Conservation (phyloP, 2,329 filamentous ascomycete species). For the Teratosphaeria zuluensis region DNA sequence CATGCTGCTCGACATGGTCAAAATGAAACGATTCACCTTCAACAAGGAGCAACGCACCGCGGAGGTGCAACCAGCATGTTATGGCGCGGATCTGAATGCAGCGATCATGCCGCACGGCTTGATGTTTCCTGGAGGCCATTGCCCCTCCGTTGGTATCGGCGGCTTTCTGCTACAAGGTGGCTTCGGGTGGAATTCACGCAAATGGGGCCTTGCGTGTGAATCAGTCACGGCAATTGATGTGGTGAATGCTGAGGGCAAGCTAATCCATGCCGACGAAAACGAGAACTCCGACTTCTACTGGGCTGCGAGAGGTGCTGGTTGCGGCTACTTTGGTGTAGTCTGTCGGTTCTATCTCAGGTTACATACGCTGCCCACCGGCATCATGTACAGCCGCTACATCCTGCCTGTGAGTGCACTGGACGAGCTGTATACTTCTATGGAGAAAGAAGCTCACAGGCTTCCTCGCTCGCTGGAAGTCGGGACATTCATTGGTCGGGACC, state of each 20-base stretch:
- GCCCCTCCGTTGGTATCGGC: conserved; percentile 48
- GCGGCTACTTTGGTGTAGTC: conserved; percentile 44
- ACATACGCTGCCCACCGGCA: conserved; percentile 12
- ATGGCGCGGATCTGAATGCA: conserved; percentile 35
- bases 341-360: conserved; percentile 42
- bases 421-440: conserved; percentile 25
- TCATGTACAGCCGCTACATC: conserved; percentile 34
- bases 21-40: conserved; percentile 31
- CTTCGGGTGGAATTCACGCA: conserved; percentile 49
- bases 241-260: conserved; percentile 36
- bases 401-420: conserved; percentile 43
- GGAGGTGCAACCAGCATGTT: conserved; percentile 39
- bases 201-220: conserved; percentile 49
- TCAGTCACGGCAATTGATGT: conserved; percentile 38
- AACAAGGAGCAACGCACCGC: conserved; percentile 32
- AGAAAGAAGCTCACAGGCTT: conserved; percentile 34
- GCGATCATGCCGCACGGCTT: conserved; percentile 30
- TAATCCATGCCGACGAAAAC: conserved; percentile 27
- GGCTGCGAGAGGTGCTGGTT: conserved; percentile 40
- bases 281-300: conserved; percentile 41
- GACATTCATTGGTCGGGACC: not conserved
- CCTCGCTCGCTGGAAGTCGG: conserved; percentile 24
- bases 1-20: conserved; percentile 34
- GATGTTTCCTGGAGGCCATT: conserved; percentile 47
- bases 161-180: conserved; percentile 48